Evolutionary conservation across 768 basidiomycete genomes (phyloP), one percentile per base, ranked within the genome.

Genomic region (Xerocomellus chrysenteron): DNA sequence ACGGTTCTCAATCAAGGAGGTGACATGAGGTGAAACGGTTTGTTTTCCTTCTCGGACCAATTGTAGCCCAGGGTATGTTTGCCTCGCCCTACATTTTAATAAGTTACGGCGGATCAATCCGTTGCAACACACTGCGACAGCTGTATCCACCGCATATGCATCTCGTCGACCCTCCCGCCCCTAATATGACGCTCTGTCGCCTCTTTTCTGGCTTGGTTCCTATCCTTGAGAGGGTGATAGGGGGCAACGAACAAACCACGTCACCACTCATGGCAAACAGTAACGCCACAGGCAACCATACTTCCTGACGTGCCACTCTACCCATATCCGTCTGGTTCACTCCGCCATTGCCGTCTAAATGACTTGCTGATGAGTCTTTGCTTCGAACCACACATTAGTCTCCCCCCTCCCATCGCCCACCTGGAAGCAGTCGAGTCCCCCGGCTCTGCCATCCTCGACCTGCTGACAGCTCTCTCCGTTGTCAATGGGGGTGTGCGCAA

Each of bases 401-500:
- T 95, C 28, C 92, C 93, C 5, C 81, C 85, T 19, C 81, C 90
- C 1, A 64, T 94, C 35, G 67, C 66, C 28, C 81, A 84, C 64
- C 78, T 95, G 21, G 68, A 73, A 44, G 84, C 86, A 75, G 86
- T 50, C 85, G 88, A 44, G 78, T 92, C 56, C 71, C 86, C 24
- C 73, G 77, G 61, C 26, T 33, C 65, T 59, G 75, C 86, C 0
- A 67, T 90, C 35, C 78, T 94, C 67, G 87, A 88, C 67, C 83
- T 93, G 64, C 74, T 95, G 7, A 84, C 91, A 5, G 90, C 86
- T 0, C 68, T 92, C 13, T 77, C 89, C 1, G 47, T 90, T 19
- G 73, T 90, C 47, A 83, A 83, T 59, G 83, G 85, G 55, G 93
- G 90, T 21, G 84, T 88, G 33, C 83, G 87, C 43, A 92, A 94